Percentiles rank a stretch among this genome's conserved stretches.
phyloP scores from a whole-genome alignment of 2,329 filamentous ascomycete species.

The Xylaria sp. region DNA sequence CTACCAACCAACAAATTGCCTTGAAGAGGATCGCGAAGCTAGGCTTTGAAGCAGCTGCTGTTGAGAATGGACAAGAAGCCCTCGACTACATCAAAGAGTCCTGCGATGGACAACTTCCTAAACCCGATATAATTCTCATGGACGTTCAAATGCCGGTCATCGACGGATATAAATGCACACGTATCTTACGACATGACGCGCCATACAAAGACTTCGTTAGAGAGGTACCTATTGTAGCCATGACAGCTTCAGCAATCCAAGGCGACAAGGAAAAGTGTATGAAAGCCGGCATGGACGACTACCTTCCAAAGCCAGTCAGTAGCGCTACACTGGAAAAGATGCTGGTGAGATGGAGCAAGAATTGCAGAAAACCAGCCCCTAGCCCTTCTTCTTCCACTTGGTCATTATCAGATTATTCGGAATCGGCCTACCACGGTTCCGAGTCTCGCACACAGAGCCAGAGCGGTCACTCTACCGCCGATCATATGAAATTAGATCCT shows the following conservation, averaged over 20 bases:
- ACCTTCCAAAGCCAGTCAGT: not conserved
- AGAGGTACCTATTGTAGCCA: not conserved
- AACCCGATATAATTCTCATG: slow-evolving; percentile 8
- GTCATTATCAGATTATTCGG: not conserved
- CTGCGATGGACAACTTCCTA: not conserved
- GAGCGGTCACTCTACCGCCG: not conserved
- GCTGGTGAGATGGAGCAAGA: slow-evolving; percentile 4
- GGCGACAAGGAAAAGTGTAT: not conserved
- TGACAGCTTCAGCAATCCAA: slow-evolving; percentile 9
- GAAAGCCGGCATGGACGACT: slow-evolving; percentile 8
- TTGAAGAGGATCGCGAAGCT: slow-evolving; percentile 1
- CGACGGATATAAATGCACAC: not conserved
- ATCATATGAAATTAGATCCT: not conserved
- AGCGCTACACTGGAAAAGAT: not conserved
- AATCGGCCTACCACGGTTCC: not conserved
- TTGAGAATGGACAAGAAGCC: slow-evolving; percentile 5
- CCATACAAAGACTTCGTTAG: not conserved
- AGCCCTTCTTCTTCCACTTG: not conserved
- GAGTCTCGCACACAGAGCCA: not conserved
- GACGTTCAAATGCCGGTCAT: slow-evolving; percentile 7
- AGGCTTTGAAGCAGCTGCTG: not conserved
- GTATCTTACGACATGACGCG: not conserved
- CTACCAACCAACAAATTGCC: slow-evolving; percentile 4
- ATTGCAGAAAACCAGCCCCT: not conserved
- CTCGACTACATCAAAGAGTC: slow-evolving; percentile 1